Evolutionary conservation across 2,329 filamentous ascomycete genomes (phyloP), one percentile per base, ranked within the genome.

Genomic region (Pseudopithomyces maydicus): DNA sequence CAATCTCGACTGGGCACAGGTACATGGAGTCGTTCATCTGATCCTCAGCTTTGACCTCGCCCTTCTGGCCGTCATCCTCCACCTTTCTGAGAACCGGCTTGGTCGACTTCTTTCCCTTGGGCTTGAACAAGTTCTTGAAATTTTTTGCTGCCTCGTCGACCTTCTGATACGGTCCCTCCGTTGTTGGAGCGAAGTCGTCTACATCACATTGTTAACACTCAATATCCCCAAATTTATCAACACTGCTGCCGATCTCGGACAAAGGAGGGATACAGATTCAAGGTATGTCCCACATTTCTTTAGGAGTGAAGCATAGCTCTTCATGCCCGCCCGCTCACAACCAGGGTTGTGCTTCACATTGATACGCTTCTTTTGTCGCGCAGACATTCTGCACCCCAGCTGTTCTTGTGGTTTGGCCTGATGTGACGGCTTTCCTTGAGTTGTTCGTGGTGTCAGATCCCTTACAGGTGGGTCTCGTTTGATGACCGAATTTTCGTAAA

Each of bases 11-110:
- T 29, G 84, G 80, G 46, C 84, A 87, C 20, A 90, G 81, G 69
- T 90, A 90, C 75, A 84, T 75, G 6, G 83, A 78, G 60, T 91
- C 88, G 64, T 89, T 88, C 74, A 90, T 85, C 52, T 85, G 80
- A 68, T 91, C 88, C 22, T 89, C 81, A 6, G 84, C 83, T 6
- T 81, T 77, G 26, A 88, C 83, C 38, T 84, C 75, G 2, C 80
- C 81, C n/a, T 73, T 65, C 41, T 81, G 60, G 29, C 72, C 74
- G 12, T 68, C 61, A 33, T 72, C 66, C 45, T 74, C 68, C 32
- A 81, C 72, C 43, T 76, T 78, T 23, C 83, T 82, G 11, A 83
- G 63, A 1, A 77, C 72, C 22, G 54, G 32, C 29, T 55, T 57
- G 12, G 80, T 77, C 55, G 78, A 77, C 48, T 80, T 77, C 43